Base-by-base conservation (phyloP, 2,329 filamentous ascomycete species). In the Drechslera avenae region DNA sequence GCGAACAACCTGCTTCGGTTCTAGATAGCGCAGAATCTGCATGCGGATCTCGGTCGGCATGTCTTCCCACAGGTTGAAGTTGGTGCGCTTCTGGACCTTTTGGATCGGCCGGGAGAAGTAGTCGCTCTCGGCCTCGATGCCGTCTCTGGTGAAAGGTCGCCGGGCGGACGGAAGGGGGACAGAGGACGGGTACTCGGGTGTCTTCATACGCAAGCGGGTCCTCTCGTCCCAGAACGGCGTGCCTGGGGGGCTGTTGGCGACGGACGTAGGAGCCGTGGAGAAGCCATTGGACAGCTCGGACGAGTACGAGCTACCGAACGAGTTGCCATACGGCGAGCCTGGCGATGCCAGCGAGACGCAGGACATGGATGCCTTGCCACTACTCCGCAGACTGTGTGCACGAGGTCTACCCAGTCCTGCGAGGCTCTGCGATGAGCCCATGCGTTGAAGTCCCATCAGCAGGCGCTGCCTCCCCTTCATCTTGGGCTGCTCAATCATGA, bases 41-140 rank as follows among this genome's bases (percentile, higher is more conserved):
- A 96, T 80, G 60, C 87, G 87, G 47, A 97, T 80, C 76, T 99
- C 94, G 39, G 86, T 79, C 0, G 94, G 94, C 79, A 97, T 83
- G 34, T 84, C 82, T 10, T 79, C 82, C 91, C 92, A 97, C 59
- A 95, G 89, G 59, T 88, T 84, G 71, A 85, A 78, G 49, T 78
- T 74, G 39, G 67, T 68, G 49, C 75, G 66, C 46, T 66, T 70
- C 18, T 70, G 64, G 13, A 69, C 60, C 42, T 66, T 67, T 49
- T 59, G 70, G 53, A 74, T 63, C 18, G 71, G 65, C 47, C 70
- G 71, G 8, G 77, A 77, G 59, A 81, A 80, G 60, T 80, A 80
- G 61, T 80, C 77, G 41, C 74, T 74, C 23, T 76, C 70, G 5
- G 66, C 60, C 41, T 76, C 50, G 64, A 73, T 54, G 46, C 68